Percentiles rank a stretch among this genome's conserved stretches.
phyloP scores from a whole-genome alignment of 352 stramenopile genomes.

The Globisporangium echinulatum region DNA sequence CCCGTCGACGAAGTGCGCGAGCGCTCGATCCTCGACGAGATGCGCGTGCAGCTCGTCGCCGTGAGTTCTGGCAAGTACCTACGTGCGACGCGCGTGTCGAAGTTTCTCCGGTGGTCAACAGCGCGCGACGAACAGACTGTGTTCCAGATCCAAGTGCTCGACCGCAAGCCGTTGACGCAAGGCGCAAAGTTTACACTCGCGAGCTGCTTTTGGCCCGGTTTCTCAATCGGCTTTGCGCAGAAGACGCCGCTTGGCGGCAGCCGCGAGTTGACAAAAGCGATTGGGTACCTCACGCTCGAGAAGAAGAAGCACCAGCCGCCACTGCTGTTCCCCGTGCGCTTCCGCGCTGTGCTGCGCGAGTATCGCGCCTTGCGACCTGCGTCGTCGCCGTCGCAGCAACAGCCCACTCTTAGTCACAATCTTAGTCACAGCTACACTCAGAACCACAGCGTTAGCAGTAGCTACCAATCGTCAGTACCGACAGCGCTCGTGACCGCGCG shows the following conservation, averaged over 20 bases:
- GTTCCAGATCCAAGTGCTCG: constrained; percentile 49
- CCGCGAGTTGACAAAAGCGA: constrained; percentile 41
- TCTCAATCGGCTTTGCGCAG: constrained; percentile 49
- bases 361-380: constrained; percentile 23
- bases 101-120: constrained; percentile 60
- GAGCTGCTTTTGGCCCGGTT: constrained; percentile 49
- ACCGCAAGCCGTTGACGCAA: constrained; percentile 39
- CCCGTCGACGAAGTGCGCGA: constrained; percentile 43
- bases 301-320: constrained; percentile 54
- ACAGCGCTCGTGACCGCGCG: constrained; percentile 42
- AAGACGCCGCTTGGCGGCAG: constrained; percentile 40
- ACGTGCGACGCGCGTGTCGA: constrained; percentile 51
- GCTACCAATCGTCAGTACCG: neutral
- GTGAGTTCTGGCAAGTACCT: constrained; percentile 45
- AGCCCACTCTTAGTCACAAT: neutral
- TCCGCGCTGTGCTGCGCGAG: constrained; percentile 34
- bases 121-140: constrained; percentile 53
- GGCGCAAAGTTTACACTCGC: constrained; percentile 54
- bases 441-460: neutral
- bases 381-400: constrained; percentile 8
- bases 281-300: constrained; percentile 59
- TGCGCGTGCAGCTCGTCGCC: constrained; percentile 55
- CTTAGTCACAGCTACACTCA: neutral
- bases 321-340: constrained; percentile 57
- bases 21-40: constrained; percentile 51